phyloP scores from a whole-genome alignment of 805 yeast species.

The Zygoascus flipseniorum region DNA sequence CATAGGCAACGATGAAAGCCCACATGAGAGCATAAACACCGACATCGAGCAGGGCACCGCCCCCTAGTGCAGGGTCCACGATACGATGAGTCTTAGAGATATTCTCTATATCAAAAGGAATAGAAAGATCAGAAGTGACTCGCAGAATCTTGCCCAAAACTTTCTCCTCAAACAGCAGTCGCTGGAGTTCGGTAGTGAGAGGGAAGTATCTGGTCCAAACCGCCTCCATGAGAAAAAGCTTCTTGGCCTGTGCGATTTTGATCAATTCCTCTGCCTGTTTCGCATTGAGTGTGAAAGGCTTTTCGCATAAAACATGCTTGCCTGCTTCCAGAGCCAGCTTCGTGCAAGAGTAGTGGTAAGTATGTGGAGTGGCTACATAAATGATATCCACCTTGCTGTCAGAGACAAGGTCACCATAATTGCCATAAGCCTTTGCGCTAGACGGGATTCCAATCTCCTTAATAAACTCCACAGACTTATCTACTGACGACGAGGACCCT shows the following conservation, averaged over 20 bases:
- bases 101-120: conserved; percentile 18
- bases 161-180: conserved; percentile 33
- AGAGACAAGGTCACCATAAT: conserved; percentile 39
- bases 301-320: conserved; percentile 47
- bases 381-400: conserved; percentile 40
- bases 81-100: conserved; percentile 27
- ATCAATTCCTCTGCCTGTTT: conserved; percentile 37
- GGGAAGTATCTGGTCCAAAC: conserved; percentile 37
- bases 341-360: conserved; percentile 40
- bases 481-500: conserved; percentile 19
- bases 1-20: conserved; percentile 15
- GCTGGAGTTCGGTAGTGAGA: conserved; percentile 29
- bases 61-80: conserved; percentile 41
- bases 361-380: conserved; percentile 49
- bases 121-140: conserved; percentile 31
- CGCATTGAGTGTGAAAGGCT: conserved; percentile 43
- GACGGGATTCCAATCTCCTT: conserved; percentile 11
- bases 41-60: conserved; percentile 49
- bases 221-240: conserved; percentile 48
- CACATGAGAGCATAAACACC: conserved; percentile 46
- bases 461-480: conserved; percentile 19
- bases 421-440: conserved; percentile 15
- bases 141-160: conserved; percentile 41
- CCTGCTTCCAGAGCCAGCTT: conserved; percentile 36
- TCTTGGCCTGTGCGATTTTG: conserved; percentile 36